phyloP scores from a whole-genome alignment of 768 basidiomycete genomes.

The Podaxis sp. region DNA sequence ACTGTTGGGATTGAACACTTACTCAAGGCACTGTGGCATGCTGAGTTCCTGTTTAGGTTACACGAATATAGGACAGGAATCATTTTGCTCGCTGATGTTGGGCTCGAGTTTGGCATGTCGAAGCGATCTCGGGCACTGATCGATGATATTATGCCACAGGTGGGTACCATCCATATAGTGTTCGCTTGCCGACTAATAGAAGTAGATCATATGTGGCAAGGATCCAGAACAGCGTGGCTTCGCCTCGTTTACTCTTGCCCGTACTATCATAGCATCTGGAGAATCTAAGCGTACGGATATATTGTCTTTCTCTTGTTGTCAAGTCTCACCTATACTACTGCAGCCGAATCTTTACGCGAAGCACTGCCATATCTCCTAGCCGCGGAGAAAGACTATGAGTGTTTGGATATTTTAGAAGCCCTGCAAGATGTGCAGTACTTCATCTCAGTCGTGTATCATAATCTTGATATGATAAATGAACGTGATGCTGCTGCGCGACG shows the following conservation, averaged over 20 bases:
- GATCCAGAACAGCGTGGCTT: constrained; percentile 78
- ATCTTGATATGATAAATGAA: constrained; percentile 53
- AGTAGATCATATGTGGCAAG: constrained; percentile 65
- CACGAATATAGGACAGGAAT: constrained; percentile 67
- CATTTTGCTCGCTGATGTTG: constrained; percentile 74
- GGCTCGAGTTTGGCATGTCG: constrained; percentile 76
- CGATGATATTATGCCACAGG: constrained; percentile 84
- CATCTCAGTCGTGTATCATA: constrained; percentile 70
- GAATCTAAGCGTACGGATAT: constrained; percentile 41
- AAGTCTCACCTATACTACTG: not conserved
- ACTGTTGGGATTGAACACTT: constrained; percentile 63
- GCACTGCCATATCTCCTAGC: constrained; percentile 60
- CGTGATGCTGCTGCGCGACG: constrained; percentile 55
- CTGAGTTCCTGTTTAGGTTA: constrained; percentile 74
- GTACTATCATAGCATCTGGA: constrained; percentile 68
- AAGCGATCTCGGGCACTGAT: constrained; percentile 62
- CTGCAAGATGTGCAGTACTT: constrained; percentile 72
- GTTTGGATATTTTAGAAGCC: constrained; percentile 58
- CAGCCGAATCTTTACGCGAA: constrained; percentile 47
- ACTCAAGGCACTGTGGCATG: constrained; percentile 72
- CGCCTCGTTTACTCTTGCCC: constrained; percentile 70
- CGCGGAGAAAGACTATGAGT: constrained; percentile 66
- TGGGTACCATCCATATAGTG: constrained; percentile 25
- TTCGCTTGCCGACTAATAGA: not conserved
- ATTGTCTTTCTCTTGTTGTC: not conserved